phyloP scores from a whole-genome alignment of 208 protist genomes.

The Crithidia sp. region DNA sequence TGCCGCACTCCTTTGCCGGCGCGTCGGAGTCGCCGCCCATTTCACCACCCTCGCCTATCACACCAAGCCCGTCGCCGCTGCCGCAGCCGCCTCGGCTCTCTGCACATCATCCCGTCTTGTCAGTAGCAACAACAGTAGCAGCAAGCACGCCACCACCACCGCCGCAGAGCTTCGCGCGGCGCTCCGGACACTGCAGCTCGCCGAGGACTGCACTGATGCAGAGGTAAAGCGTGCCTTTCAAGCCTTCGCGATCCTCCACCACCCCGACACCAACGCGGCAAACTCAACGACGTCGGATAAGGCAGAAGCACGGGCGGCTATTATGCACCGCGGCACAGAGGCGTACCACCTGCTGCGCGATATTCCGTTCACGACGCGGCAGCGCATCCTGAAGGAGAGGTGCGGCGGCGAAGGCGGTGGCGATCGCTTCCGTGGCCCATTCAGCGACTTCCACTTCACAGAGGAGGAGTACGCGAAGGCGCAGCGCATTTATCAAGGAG shows the following conservation, averaged over 20 bases:
- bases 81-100: too few relatives aligned
- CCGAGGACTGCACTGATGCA: conserved; percentile 48
- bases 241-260: conserved; percentile 50
- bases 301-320: too few relatives aligned
- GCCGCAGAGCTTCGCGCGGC: conserved; percentile 47
- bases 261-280: conserved; percentile 51
- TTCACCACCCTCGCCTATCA: too few relatives aligned
- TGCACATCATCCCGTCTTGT: neutral
- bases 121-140: neutral
- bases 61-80: too few relatives aligned
- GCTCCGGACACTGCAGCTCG: conserved; percentile 44
- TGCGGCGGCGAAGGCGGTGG: neutral
- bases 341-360: conserved; percentile 68
- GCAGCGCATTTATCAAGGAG: conserved; percentile 46
- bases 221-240: conserved; percentile 71
- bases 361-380: conserved; percentile 38
- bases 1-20: neutral
- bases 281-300: neutral
- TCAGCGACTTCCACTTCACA: conserved; percentile 33
- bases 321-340: conserved; percentile 44
- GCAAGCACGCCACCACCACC: conserved; percentile 11
- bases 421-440: neutral
- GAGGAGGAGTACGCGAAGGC: conserved; percentile 50
- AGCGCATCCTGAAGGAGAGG: conserved; percentile 37
- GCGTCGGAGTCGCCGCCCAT: neutral